phyloP scores from a whole-genome alignment of 805 yeast genomes.

The Phaffomyces opuntiae region DNA sequence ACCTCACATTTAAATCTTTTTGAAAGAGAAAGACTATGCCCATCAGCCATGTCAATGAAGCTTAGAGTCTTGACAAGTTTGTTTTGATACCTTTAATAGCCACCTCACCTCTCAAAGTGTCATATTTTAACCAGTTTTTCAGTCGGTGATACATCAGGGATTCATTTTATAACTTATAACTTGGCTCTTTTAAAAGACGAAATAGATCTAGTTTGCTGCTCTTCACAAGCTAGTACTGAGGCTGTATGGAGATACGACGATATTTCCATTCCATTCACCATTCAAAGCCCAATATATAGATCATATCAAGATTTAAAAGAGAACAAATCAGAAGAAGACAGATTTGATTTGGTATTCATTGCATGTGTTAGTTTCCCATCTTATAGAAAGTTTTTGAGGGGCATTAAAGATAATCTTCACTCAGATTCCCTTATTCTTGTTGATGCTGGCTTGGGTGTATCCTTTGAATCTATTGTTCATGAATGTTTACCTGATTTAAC shows the following conservation, averaged over 20 bases:
- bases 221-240: background rate
- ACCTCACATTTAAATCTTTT: too few species aligned
- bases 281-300: background rate
- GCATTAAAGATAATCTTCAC: background rate
- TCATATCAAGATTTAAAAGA: background rate
- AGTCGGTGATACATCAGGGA: constrained; percentile 10
- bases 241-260: background rate
- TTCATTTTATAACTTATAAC: constrained; percentile 1
- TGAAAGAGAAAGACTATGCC: too few species aligned
- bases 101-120: background rate
- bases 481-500: constrained; percentile 2
- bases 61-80: background rate
- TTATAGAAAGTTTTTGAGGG: constrained; percentile 1
- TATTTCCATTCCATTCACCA: background rate
- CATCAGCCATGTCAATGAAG: background rate
- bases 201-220: background rate
- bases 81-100: background rate
- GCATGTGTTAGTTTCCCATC: constrained; percentile 8
- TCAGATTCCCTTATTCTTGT: constrained; percentile 7
- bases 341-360: constrained; percentile 10
- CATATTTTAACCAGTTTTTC: background rate
- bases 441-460: constrained; percentile 12
- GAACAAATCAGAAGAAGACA: background rate
- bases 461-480: constrained; percentile 9
- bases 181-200: background rate